A percentile compares a stretch with the other conserved stretches of the same genome.
Conservation (phyloP, 768 basidiomycete species). For the Leccinum truebloodii region DNA sequence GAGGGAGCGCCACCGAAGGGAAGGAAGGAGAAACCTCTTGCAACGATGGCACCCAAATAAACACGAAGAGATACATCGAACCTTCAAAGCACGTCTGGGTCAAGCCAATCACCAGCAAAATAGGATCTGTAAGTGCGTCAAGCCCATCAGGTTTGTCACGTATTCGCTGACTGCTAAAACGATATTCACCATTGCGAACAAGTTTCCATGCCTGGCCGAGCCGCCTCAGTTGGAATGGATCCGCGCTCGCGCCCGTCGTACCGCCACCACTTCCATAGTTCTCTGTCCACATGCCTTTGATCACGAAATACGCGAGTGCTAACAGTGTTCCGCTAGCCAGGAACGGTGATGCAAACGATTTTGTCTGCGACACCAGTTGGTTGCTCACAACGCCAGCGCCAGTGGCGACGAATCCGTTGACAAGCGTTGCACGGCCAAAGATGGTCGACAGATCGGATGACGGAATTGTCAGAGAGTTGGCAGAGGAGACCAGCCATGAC, state of each 20-base stretch:
- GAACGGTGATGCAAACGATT: slow-evolving; percentile 64
- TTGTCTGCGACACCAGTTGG: slow-evolving; percentile 53
- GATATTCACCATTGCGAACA: slow-evolving; percentile 47
- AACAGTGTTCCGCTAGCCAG: slow-evolving; percentile 61
- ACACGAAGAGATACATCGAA: slow-evolving; percentile 84
- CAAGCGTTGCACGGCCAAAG: slow-evolving; percentile 70
- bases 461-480: slow-evolving; percentile 51
- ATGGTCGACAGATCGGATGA: slow-evolving; percentile 63
- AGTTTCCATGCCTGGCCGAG: slow-evolving; percentile 58
- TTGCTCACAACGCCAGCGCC: slow-evolving; percentile 68
- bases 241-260: slow-evolving; percentile 24
- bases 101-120: slow-evolving; percentile 64
- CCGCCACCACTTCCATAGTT: slow-evolving; percentile 59
- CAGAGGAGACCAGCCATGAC: slow-evolving; percentile 72
- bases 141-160: slow-evolving; percentile 1
- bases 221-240: slow-evolving; percentile 53
- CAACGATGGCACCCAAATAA: slow-evolving; percentile 77
- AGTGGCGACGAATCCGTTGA: slow-evolving; percentile 74
- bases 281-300: slow-evolving; percentile 61
- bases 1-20: slow-evolving; percentile 48
- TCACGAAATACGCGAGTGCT: slow-evolving; percentile 54
- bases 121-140: slow-evolving; percentile 44
- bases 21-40: slow-evolving; percentile 55
- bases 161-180: background rate
- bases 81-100: slow-evolving; percentile 84